Conservation (phyloP, 1,284 basidiomycete species). For the Ustilago bromivora region DNA sequence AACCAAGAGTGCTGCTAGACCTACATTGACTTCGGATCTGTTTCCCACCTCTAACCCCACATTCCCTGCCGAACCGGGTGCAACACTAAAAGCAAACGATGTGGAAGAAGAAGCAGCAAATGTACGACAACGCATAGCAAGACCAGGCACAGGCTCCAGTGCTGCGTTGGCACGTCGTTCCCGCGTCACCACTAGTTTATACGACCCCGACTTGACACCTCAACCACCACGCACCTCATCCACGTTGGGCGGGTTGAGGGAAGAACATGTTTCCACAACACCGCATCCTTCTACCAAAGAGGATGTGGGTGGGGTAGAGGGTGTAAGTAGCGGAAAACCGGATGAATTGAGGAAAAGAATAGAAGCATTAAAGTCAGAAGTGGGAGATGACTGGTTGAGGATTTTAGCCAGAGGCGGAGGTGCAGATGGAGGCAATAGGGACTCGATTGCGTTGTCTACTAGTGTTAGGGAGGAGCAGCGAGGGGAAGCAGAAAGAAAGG, state of each 20-base stretch:
- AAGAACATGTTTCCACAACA: neutral
- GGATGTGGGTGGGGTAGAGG: neutral
- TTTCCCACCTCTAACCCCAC: constrained; percentile 10
- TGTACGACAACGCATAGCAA: constrained; percentile 25
- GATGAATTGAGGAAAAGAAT: constrained; percentile 56
- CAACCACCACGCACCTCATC: neutral
- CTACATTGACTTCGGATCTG: constrained; percentile 12
- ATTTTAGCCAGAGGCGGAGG: constrained; percentile 41
- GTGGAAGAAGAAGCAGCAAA: neutral
- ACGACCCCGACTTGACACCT: constrained; percentile 35
- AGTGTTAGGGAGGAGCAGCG: neutral
- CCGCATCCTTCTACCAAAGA: too few relatives aligned
- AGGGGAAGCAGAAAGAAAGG: neutral
- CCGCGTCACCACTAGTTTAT: constrained; percentile 37
- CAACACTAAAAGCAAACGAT: neutral
- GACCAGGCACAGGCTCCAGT: constrained; percentile 23
- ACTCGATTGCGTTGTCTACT: constrained; percentile 1
- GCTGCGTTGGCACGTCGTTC: constrained; percentile 34
- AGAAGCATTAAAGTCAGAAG: constrained; percentile 62
- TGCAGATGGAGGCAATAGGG: constrained; percentile 7
- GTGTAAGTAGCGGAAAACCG: neutral
- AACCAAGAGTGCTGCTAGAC: constrained; percentile 20
- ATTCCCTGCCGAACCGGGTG: neutral
- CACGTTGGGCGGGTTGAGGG: neutral
- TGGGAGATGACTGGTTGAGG: constrained; percentile 68